Conservation (phyloP, 306 rosid species). For the Rosa chinensis region DNA sequence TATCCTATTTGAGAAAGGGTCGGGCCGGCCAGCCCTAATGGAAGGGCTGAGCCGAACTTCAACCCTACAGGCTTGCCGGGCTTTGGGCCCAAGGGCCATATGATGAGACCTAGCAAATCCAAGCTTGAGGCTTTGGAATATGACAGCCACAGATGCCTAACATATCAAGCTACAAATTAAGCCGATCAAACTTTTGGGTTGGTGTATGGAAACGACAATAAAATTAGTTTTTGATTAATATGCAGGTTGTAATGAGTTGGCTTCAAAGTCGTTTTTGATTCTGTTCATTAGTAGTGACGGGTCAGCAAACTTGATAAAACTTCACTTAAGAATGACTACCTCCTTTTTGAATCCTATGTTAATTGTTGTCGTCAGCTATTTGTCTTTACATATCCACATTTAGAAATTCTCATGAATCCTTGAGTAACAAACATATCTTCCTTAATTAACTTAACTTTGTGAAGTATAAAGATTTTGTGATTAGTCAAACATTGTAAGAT, state of each 20-base stretch:
- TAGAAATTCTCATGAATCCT: too few species aligned
- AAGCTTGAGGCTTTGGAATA: background rate
- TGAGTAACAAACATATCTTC: background rate
- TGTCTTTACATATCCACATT: background rate
- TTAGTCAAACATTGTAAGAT: background rate
- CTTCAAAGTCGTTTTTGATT: background rate
- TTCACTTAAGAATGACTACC: background rate
- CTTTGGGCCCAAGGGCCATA: too few species aligned
- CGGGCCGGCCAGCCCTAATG: too few species aligned
- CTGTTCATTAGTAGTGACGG: background rate
- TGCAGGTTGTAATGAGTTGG: background rate
- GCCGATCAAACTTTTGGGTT: too few species aligned
- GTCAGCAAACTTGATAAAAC: background rate
- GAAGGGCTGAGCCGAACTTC: accelerated
- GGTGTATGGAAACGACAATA: too few species aligned
- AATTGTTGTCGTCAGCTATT: background rate
- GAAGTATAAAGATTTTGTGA: background rate
- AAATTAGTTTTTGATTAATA: too few species aligned
- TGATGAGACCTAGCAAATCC: background rate
- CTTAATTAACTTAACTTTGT: too few species aligned
- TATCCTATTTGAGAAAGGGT: too few species aligned
- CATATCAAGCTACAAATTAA: too few species aligned
- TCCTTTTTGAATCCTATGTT: background rate
- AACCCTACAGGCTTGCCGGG: too few species aligned
- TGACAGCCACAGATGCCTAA: background rate